These are phyloP conservation scores for Backusella liffmaniae DNA, from an alignment of 192 early-diverging fungal species.

Conservation along the genomic window DNA sequence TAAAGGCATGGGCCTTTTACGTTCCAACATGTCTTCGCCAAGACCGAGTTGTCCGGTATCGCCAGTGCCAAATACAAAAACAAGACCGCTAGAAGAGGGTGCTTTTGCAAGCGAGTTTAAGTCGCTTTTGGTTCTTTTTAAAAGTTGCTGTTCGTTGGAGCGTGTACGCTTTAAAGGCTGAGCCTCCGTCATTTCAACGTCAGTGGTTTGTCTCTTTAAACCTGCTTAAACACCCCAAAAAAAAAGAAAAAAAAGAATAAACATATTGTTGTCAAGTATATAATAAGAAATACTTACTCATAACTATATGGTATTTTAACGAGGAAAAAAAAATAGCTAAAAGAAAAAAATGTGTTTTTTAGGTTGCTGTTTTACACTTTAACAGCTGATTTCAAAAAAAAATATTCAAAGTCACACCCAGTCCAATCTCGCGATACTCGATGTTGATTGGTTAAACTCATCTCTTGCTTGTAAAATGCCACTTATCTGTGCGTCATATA, in stretches of 20 bases:
- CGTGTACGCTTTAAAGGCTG: neutral
- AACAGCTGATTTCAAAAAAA: neutral
- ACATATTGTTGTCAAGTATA: neutral
- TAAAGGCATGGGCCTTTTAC: slow-evolving; percentile 74
- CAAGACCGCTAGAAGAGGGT: slow-evolving; percentile 44
- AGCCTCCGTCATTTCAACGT: slow-evolving; percentile 8
- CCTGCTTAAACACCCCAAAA: neutral
- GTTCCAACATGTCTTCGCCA: slow-evolving; percentile 77
- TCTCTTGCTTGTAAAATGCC: too few relatives aligned
- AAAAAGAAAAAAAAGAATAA: neutral
- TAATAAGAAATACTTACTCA: neutral
- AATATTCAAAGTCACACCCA: neutral
- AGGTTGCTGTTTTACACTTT: neutral
- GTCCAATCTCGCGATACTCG: too few relatives aligned
- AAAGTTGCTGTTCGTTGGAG: neutral
- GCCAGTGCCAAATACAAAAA: slow-evolving; percentile 85
- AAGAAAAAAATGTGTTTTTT: neutral
- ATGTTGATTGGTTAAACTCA: too few relatives aligned
- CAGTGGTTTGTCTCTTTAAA: slow-evolving; percentile 14
- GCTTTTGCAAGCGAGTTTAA: neutral
- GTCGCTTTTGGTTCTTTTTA: slow-evolving; percentile 1
- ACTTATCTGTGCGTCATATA: too few relatives aligned
- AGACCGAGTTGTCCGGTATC: slow-evolving; percentile 92
- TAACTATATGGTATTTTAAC: neutral
- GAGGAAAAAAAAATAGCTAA: neutral